Evolutionary conservation across 2,329 filamentous ascomycete genomes (phyloP), one percentile per base, ranked within the genome.

Genomic region (Hymenoscyphus occultus): DNA sequence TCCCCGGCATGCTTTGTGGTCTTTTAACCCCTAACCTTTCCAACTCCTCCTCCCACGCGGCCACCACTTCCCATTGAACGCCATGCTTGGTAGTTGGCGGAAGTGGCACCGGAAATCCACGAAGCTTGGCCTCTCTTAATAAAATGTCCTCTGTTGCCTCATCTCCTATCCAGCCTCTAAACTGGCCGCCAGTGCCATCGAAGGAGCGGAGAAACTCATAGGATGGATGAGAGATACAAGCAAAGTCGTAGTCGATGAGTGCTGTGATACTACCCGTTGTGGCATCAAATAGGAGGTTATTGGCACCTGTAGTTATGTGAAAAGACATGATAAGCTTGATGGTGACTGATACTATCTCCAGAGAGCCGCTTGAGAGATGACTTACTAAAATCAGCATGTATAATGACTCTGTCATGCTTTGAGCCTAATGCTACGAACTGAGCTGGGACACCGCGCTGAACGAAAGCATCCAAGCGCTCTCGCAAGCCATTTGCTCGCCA

Each of bases 401-500:
- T 19, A n/a, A 48, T 48, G 42, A 48, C 42, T n/a, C 42, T 14
- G n/a, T 48, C 42, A n/a, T 48, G 2, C 42, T 48, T 48, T 16
- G 16, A 48, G 16, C 14, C 42, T 2, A 48, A 39, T 56, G 31
- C 22, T 64, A 64, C 63, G 62, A 76, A 74, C 59, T 73, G 71
- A 1, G 59, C 65, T 22, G 72, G 59, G 10, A 76, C 28, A 7
- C 73, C 73, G 32, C 65, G 57, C 64, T 56, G 0, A 40, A 73
- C 58, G 64, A 76, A 78, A 14, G 62, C 64, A 39, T 75, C 70
- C 10, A 78, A 59, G 1, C 75, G 73, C 31, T 72, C 58, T 64
- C 75, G 71, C 4, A 76, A 58, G 39, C 70, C 70, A 45, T 76
- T 74, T 19, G 67, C 66, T 35, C 66, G 70, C 75, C 76, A 77